phyloP scores from a whole-genome alignment of 1,284 basidiomycete genomes.

The Papiliotrema terrestris region DNA sequence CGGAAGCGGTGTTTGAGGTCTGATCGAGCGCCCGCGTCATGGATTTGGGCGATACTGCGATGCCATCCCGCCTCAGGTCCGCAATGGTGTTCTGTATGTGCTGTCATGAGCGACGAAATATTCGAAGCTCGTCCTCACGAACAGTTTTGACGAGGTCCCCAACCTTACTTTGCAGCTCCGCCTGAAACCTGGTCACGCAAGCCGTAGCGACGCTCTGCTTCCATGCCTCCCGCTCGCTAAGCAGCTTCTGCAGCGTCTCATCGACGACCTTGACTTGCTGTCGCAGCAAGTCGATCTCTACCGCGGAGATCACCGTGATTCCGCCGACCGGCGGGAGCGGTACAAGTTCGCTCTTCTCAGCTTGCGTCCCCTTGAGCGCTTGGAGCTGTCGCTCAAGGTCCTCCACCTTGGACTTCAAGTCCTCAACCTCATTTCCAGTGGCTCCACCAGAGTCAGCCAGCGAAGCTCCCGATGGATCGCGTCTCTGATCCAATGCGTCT shows the following conservation, averaged over 20 bases:
- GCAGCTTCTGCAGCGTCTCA: constrained; percentile 5
- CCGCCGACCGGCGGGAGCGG: too few relatives aligned
- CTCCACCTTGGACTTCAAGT: not conserved
- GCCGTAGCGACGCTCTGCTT: constrained; percentile 1
- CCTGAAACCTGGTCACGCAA: not conserved
- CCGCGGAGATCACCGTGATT: not conserved
- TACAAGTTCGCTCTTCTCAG: not conserved
- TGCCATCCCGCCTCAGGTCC: too few relatives aligned
- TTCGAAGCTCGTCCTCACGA: too few relatives aligned
- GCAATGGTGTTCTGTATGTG: too few relatives aligned
- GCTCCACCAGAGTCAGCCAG: not conserved
- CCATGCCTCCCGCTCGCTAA: not conserved
- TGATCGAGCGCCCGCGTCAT: too few relatives aligned
- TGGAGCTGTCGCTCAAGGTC: not conserved
- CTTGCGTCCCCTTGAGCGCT: not conserved
- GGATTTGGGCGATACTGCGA: too few relatives aligned
- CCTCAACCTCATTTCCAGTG: not conserved
- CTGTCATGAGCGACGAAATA: too few relatives aligned
- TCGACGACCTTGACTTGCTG: constrained; percentile 7
- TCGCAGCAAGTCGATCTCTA: constrained; percentile 1
- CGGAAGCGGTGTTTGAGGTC: too few relatives aligned
- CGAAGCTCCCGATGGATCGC: not conserved
- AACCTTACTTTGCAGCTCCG: not conserved
- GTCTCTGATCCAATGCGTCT: not conserved
- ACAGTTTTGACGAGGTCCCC: too few relatives aligned